Percentiles rank a stretch among this genome's conserved stretches.
These are phyloP conservation scores for Saturnispora hagleri DNA, from an alignment of 805 yeast genomes.

Conservation along the genomic window DNA sequence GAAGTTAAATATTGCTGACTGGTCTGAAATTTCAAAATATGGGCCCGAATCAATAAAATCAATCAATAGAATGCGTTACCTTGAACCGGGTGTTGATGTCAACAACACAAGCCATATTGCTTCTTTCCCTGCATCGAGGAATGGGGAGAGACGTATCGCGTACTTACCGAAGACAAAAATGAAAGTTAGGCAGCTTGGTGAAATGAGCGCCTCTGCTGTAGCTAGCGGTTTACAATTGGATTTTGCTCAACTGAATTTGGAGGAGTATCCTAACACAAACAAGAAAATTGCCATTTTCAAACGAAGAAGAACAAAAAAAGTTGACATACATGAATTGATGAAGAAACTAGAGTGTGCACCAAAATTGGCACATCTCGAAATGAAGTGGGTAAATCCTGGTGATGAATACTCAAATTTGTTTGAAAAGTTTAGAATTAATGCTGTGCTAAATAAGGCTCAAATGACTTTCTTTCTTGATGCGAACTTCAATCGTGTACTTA, in stretches of 20 bases:
- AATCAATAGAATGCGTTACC: neutral
- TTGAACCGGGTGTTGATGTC: neutral
- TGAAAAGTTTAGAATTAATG: neutral
- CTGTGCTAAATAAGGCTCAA: neutral
- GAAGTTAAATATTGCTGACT: neutral
- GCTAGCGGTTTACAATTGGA: neutral
- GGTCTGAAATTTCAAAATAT: neutral
- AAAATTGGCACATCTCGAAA: neutral
- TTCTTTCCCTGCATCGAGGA: neutral
- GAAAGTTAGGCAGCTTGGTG: neutral
- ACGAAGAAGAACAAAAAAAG: neutral
- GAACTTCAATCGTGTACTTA: neutral
- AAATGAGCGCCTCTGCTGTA: neutral
- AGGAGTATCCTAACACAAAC: neutral
- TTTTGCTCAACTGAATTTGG: neutral
- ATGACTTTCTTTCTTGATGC: neutral
- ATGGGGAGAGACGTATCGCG: neutral
- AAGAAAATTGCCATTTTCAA: neutral
- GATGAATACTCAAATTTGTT: neutral
- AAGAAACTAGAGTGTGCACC: neutral
- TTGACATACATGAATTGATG: neutral
- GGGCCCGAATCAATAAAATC: neutral
- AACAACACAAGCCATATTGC: neutral
- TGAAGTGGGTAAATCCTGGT: neutral
- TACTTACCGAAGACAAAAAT: neutral